Conservation (phyloP, 768 basidiomycete species). For the Russula virescens region DNA sequence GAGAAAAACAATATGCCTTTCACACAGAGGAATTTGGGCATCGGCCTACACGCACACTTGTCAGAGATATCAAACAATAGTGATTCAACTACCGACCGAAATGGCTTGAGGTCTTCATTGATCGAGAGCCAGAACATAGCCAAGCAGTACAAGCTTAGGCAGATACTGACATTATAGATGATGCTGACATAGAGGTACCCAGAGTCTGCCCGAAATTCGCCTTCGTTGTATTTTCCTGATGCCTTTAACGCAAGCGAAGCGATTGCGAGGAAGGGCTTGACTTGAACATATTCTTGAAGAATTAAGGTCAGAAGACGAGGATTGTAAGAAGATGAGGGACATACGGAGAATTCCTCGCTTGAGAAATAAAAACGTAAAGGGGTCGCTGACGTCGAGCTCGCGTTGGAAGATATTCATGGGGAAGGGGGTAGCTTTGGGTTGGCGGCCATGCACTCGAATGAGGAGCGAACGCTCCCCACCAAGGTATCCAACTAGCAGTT, state of each 20-base stretch:
- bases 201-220: slow-evolving; percentile 74
- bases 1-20: slow-evolving; percentile 98
- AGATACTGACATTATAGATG: slow-evolving; percentile 79
- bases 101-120: slow-evolving; percentile 81
- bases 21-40: slow-evolving; percentile 97
- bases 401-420: slow-evolving; percentile 77
- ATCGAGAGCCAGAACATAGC: slow-evolving; percentile 98
- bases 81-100: slow-evolving; percentile 49
- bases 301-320: not conserved
- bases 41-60: slow-evolving; percentile 47
- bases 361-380: slow-evolving; percentile 87
- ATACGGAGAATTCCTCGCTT: slow-evolving; percentile 93
- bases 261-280: slow-evolving; percentile 86
- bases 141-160: slow-evolving; percentile 78
- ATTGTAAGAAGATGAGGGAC: slow-evolving; percentile 23
- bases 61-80: not conserved
- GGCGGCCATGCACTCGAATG: slow-evolving; percentile 86
- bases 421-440: slow-evolving; percentile 81
- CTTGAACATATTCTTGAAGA: slow-evolving; percentile 85
- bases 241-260: slow-evolving; percentile 85
- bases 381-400: slow-evolving; percentile 92
- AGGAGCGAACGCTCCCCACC: slow-evolving; percentile 93
- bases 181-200: slow-evolving; percentile 91
- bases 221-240: slow-evolving; percentile 83
- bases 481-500: slow-evolving; percentile 72